Evolutionary conservation across 2,329 filamentous ascomycete genomes (phyloP).

Genomic region (Didymella segeticola): DNA sequence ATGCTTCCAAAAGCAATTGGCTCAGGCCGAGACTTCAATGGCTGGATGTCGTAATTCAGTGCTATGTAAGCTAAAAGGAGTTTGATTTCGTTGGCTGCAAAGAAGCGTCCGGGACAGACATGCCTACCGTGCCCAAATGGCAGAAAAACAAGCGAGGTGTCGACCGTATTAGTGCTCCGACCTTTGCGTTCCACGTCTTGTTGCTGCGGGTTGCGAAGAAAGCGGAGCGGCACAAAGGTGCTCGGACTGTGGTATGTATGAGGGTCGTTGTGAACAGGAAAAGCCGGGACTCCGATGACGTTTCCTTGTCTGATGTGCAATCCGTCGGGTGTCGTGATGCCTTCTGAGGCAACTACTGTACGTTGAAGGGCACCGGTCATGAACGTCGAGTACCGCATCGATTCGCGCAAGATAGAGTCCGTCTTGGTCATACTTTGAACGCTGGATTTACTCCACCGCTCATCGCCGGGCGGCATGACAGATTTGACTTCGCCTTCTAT

Average conservation of each 20-base stretch:
- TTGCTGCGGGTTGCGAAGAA: neutral
- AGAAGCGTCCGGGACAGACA: neutral
- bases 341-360: neutral
- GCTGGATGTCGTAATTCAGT: neutral
- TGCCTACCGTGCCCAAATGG: neutral
- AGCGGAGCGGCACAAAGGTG: neutral
- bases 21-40: neutral
- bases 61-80: slow-evolving; percentile 2
- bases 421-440: slow-evolving; percentile 1
- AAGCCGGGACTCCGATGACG: neutral
- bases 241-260: neutral
- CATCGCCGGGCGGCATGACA: neutral
- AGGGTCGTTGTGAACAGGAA: neutral
- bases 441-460: slow-evolving; percentile 2
- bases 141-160: neutral
- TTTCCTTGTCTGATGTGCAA: neutral
- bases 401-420: neutral
- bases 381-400: neutral
- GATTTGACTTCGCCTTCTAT: neutral
- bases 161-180: neutral
- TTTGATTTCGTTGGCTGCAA: neutral
- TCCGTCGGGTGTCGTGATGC: neutral
- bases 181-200: neutral
- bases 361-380: neutral
- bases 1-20: neutral